These are phyloP conservation scores for Plasmopara halstedii DNA, from an alignment of 352 stramenopile species.

Conservation along the genomic window DNA sequence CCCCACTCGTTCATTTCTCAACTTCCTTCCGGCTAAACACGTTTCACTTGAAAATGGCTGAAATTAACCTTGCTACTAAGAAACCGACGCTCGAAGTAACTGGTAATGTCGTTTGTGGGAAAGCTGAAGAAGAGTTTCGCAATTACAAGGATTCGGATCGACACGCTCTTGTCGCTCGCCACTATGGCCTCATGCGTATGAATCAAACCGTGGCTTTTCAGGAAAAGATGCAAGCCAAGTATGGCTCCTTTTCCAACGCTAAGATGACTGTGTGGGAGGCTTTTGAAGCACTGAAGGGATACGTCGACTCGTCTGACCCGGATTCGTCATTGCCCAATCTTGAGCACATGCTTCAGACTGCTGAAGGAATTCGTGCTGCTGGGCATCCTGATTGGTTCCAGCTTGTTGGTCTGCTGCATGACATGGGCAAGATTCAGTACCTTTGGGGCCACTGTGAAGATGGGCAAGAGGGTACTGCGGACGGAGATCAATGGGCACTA, in stretches of 20 bases:
- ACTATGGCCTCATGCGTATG: conserved; percentile 74
- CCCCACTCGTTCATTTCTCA: not conserved
- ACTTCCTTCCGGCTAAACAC: not conserved
- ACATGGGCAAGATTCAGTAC: conserved; percentile 95
- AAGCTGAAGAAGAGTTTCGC: conserved; percentile 63
- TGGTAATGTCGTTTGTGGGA: conserved; percentile 35
- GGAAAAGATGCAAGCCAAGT: conserved; percentile 66
- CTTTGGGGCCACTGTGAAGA: conserved; percentile 81
- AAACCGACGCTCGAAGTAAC: conserved; percentile 27
- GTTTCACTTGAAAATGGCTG: conserved; percentile 4
- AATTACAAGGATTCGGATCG: conserved; percentile 72
- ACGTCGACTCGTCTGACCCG: conserved; percentile 91
- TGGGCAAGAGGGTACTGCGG: conserved; percentile 80
- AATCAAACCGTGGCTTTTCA: conserved; percentile 67
- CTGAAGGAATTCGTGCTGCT: conserved; percentile 85
- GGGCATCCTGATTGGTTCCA: conserved; percentile 91
- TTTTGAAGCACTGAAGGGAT: conserved; percentile 83
- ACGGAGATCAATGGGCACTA: conserved; percentile 89
- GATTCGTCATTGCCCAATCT: conserved; percentile 87
- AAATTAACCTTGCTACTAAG: conserved; percentile 1
- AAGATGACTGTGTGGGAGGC: conserved; percentile 90
- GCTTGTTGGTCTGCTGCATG: conserved; percentile 87
- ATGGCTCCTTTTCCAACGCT: conserved; percentile 56
- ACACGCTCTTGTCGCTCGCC: conserved; percentile 56
- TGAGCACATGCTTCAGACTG: conserved; percentile 92